Percentiles rank a stretch among this genome's conserved stretches.
Conservation (phyloP, 139 green algal genomes). For the Monoraphidium neglectum region DNA sequence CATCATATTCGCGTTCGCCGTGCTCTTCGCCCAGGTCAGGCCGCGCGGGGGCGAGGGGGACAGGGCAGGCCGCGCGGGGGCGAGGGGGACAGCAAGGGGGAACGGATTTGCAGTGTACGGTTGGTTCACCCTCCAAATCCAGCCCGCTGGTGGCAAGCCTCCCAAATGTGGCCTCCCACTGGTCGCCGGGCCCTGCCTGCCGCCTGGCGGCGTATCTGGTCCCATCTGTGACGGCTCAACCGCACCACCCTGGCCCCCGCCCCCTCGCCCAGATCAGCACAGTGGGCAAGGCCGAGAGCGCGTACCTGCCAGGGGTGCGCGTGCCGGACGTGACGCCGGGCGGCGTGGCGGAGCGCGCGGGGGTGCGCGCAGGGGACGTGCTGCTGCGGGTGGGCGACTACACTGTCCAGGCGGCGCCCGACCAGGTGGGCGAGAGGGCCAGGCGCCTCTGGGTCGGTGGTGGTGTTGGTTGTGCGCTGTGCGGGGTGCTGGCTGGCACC, state of each 20-base stretch:
- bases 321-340: conserved; percentile 60
- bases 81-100: no score
- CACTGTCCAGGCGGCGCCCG: conserved; percentile 38
- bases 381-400: conserved; percentile 67
- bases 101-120: no score
- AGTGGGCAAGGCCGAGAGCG: conserved; percentile 67
- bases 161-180: no score
- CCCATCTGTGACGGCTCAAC: no score
- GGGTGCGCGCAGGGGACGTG: conserved; percentile 75
- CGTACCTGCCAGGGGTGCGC: conserved; percentile 77
- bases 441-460: neutral
- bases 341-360: conserved; percentile 62
- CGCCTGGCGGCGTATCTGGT: no score
- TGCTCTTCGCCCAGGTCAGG: conserved; percentile 84
- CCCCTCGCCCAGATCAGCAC: conserved; percentile 57
- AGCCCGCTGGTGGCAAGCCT: no score
- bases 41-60: no score
- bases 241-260: no score
- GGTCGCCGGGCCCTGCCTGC: no score
- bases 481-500: neutral
- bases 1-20: conserved; percentile 83
- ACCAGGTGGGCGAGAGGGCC: conserved; percentile 18
- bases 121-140: no score
- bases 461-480: neutral
- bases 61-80: no score